Base-by-base conservation (phyloP, 768 basidiomycete species). In the Psilocybe cyanescens region DNA sequence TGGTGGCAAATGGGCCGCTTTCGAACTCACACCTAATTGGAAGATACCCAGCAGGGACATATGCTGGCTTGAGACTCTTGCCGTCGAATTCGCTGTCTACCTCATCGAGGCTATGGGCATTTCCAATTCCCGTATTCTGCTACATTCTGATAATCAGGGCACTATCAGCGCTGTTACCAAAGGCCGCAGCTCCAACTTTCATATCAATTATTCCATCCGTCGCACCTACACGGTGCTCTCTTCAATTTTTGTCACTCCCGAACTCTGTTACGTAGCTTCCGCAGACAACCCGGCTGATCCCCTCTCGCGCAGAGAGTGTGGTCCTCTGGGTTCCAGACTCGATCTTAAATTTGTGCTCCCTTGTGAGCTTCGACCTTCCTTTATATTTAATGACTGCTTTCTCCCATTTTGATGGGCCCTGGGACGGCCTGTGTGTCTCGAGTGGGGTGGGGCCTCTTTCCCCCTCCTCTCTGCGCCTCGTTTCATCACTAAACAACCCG, bases 1-100 rank as follows among this genome's bases (percentile, higher is more conserved):
- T 9, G 55, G 64, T 7, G 61, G 47, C 5, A 17, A 37, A 1
- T 74, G 73, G 73, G 60, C 35, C 2, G 69, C 70, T 1, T 49
- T 49, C 14, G 12, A 49, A n/a, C 14, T 49, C 3, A 5, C 47
- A 5, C 6, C 17, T 29, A 24, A 19, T 14, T 49, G 47, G 47
- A 49, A 49, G 14, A 29, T 11, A 7, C n/a, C n/a, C 6, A 3
- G 24, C 9, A 49, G 28, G 19, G 47, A 49, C 14, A 49, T 49
- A 8, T 49, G 47, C 19, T 49, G 47, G 47, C 19, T 49, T 4
- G 47, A 49, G 19, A 49, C 47, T 5, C 17, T 49, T n/a, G 47
- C 47, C 19, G 5, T 49, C 19, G n/a, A 49, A n/a, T 28, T 49
- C 19, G 47, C 47, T 6, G 28, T 49, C 5, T 49, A 49, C 24